Base-by-base conservation (phyloP, 2,329 filamentous ascomycete species). In the Basipetospora sp. region DNA sequence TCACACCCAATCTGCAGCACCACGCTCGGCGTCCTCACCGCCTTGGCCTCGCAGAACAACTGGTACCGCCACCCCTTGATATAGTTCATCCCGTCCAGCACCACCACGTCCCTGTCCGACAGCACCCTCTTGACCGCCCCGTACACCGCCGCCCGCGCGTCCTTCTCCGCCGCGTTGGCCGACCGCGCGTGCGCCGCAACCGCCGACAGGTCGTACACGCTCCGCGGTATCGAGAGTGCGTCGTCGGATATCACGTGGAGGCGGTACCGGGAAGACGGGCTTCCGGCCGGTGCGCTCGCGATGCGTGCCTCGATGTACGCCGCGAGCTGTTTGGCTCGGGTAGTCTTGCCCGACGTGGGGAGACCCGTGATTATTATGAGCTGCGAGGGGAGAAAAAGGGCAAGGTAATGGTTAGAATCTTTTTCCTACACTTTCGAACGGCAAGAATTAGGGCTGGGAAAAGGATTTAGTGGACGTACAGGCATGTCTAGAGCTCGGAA, bases 41-140 rank as follows among this genome's bases (percentile, higher is more conserved):
- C 83, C 58, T 90, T 90, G 27, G 83, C 75, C 58, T 90, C 83
- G 60, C 83, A 88, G 55, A 79, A 80, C 16, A 92, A 64, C 63
- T 92, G 83, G 54, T 92, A 92, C 34, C 84, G 69, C 72, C 82
- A 90, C 27, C 83, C 84, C 56, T 90, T 90, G 60, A 92, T 92
- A 58, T 90, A 92, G 57, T 90, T 90, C 42, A 83, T 62, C 2
- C 77, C 76, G 53, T 92, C 83, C 13, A 85, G 71, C 33, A 92
- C 73, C 37, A 90, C 80, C 41, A 92, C 75, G 50, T 84, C 79
- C 49, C 74, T 74, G 40, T 75, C 70, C 42, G 71, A 75, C 20
- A 92, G 65, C 34, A 77, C 69, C 31, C 83, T 69, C 64, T 88
- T 88, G 32, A 88, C 78, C 42, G 83, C 81, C 42, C 71, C 83